These are phyloP conservation scores for Aspergillus sp. DNA, from an alignment of 2,329 filamentous ascomycete genomes.

Conservation along the genomic window DNA sequence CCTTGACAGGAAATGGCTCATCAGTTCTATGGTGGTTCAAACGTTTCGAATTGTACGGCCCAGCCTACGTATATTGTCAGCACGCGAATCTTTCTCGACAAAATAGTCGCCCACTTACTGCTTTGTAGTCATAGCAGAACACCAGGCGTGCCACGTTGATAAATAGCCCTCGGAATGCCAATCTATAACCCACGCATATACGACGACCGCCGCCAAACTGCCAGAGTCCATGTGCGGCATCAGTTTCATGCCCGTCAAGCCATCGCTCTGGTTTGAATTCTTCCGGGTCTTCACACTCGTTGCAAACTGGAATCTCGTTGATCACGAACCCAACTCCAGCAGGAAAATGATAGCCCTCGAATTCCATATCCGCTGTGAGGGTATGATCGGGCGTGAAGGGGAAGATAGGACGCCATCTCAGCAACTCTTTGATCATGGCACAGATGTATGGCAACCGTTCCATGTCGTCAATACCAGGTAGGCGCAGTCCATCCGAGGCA, in stretches of 20 bases:
- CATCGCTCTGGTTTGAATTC: slow-evolving; percentile 37
- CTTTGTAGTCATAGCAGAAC: slow-evolving; percentile 26
- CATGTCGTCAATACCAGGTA: slow-evolving; percentile 23
- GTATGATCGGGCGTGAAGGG: slow-evolving; percentile 23
- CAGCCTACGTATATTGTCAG: slow-evolving; percentile 13
- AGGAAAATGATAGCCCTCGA: slow-evolving; percentile 29
- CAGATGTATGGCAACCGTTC: slow-evolving; percentile 24
- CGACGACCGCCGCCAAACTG: slow-evolving; percentile 36
- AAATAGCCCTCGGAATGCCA: slow-evolving; percentile 31
- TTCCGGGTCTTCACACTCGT: slow-evolving; percentile 29
- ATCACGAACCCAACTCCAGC: slow-evolving; percentile 32
- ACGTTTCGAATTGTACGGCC: slow-evolving; percentile 13
- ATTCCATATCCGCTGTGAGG: slow-evolving; percentile 25
- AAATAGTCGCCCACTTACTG: slow-evolving; percentile 1
- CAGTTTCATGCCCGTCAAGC: slow-evolving; percentile 32
- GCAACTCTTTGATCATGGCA: slow-evolving; percentile 27
- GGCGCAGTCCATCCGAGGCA: background rate
- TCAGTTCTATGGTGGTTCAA: slow-evolving; percentile 23
- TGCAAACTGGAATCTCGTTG: slow-evolving; percentile 30
- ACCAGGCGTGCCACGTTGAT: slow-evolving; percentile 29
- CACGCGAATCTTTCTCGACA: background rate
- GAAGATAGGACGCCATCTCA: slow-evolving; percentile 31
- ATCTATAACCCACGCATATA: slow-evolving; percentile 34
- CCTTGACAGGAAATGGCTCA: slow-evolving; percentile 29
- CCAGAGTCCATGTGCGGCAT: slow-evolving; percentile 30